A percentile compares a stretch with the other conserved stretches of the same genome.
Conservation (phyloP, 345 rosid genomes). For the Clarkia xantiana region DNA sequence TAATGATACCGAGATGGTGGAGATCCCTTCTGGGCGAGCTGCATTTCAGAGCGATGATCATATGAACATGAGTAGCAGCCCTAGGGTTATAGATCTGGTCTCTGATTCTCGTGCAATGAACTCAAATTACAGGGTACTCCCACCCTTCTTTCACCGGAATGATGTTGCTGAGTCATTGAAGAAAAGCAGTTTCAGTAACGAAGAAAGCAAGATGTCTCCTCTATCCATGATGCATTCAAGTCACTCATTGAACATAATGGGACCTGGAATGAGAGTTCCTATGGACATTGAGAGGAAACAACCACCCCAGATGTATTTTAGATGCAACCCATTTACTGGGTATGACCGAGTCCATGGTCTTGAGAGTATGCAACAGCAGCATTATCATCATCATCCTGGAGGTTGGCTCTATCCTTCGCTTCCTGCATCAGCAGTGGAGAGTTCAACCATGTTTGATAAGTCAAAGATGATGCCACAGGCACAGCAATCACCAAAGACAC, state of each 20-base stretch:
- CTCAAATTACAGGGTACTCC: slow-evolving; percentile 12
- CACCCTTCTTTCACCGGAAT: slow-evolving; percentile 6
- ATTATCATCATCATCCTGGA: too few relatives aligned
- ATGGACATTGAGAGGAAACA: slow-evolving; percentile 11
- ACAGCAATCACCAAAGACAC: slow-evolving; percentile 16
- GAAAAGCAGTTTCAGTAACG: slow-evolving; percentile 10
- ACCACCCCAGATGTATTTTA: slow-evolving; percentile 11
- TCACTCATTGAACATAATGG: slow-evolving; percentile 18
- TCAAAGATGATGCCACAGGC: too few relatives aligned
- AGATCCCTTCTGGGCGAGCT: slow-evolving; percentile 16
- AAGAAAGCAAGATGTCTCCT: slow-evolving; percentile 18
- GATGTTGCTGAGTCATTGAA: slow-evolving; percentile 10
- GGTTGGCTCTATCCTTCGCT: slow-evolving; percentile 22
- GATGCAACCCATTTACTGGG: slow-evolving; percentile 12
- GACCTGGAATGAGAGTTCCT: slow-evolving; percentile 13
- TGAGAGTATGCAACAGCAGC: slow-evolving; percentile 3
- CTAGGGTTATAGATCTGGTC: slow-evolving; percentile 19
- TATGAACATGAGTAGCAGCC: slow-evolving; percentile 13
- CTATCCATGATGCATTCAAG: slow-evolving; percentile 21
- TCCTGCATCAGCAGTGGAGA: slow-evolving; percentile 13
- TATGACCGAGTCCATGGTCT: slow-evolving; percentile 11
- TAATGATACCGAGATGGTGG: slow-evolving; percentile 18
- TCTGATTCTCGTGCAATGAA: slow-evolving; percentile 18
- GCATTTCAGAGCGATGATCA: slow-evolving; percentile 20
- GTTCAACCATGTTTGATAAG: slow-evolving; percentile 6